These are phyloP conservation scores for Boletus reticuloceps DNA, from an alignment of 768 basidiomycete genomes.

Conservation along the genomic window DNA sequence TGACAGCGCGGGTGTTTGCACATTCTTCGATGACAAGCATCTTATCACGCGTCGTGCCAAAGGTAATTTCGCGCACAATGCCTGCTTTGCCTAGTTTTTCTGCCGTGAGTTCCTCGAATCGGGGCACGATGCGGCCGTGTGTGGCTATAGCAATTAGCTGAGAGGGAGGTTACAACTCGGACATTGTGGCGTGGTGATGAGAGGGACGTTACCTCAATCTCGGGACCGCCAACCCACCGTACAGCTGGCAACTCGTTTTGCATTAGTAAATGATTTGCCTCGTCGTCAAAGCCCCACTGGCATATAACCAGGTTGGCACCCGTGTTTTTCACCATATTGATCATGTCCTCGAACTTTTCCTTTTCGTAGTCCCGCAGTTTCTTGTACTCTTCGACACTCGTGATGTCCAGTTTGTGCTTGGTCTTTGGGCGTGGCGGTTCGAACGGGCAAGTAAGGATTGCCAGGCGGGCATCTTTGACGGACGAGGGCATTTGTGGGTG, in stretches of 20 bases:
- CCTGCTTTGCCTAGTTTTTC: constrained; percentile 94
- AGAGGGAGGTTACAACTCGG: not conserved
- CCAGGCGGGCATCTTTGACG: constrained; percentile 86
- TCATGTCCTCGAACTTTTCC: constrained; percentile 97
- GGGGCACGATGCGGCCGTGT: constrained; percentile 95
- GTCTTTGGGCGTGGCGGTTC: constrained; percentile 99
- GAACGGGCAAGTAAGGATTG: constrained; percentile 98
- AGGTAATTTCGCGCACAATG: constrained; percentile 88
- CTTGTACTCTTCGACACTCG: constrained; percentile 94
- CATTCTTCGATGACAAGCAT: constrained; percentile 99
- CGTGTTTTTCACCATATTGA: constrained; percentile 91
- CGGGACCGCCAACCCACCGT: constrained; percentile 98
- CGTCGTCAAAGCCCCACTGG: constrained; percentile 99
- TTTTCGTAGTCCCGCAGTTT: constrained; percentile 93
- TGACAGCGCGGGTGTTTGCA: constrained; percentile 94
- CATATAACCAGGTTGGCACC: constrained; percentile 99
- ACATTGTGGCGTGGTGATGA: not conserved
- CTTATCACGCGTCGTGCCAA: constrained; percentile 98
- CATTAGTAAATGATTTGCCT: constrained; percentile 97
- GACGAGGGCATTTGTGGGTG: constrained; percentile 96
- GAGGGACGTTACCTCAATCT: constrained; percentile 75
- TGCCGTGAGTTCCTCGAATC: constrained; percentile 91
- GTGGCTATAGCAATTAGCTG: constrained; percentile 98
- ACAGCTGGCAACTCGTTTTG: constrained; percentile 97
- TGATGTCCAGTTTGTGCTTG: constrained; percentile 98